Evolutionary conservation across 2,329 filamentous ascomycete genomes (phyloP).

Genomic region (Aspergillus sp.): DNA sequence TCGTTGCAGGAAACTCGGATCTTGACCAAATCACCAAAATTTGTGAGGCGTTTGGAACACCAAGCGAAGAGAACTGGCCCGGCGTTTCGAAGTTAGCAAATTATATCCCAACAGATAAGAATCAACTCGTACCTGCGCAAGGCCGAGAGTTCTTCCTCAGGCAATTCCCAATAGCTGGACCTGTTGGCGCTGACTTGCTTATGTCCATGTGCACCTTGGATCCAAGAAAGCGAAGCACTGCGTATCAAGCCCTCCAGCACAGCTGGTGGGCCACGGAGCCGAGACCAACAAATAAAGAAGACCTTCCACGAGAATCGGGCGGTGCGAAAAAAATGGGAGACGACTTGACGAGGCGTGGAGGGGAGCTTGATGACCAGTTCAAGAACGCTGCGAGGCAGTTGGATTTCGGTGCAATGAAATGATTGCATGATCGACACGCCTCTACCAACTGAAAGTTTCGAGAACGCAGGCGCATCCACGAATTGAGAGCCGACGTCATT

Average conservation of each 20-base stretch:
- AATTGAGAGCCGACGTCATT: background rate
- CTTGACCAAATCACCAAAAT: slow-evolving; percentile 84
- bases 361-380: slow-evolving; percentile 64
- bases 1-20: slow-evolving; percentile 80
- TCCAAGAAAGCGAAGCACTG: slow-evolving; percentile 79
- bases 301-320: slow-evolving; percentile 75
- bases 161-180: slow-evolving; percentile 76
- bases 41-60: slow-evolving; percentile 81
- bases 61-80: slow-evolving; percentile 93
- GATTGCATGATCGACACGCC: background rate
- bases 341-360: slow-evolving; percentile 75
- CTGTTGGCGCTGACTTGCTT: slow-evolving; percentile 81
- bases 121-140: slow-evolving; percentile 57
- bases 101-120: slow-evolving; percentile 69
- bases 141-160: slow-evolving; percentile 71
- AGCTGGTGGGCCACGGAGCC: slow-evolving; percentile 84
- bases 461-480: background rate
- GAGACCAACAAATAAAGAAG: slow-evolving; percentile 75
- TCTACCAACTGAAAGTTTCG: background rate
- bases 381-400: slow-evolving; percentile 80
- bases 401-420: slow-evolving; percentile 62
- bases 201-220: slow-evolving; percentile 83
- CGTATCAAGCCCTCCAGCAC: slow-evolving; percentile 75
- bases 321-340: slow-evolving; percentile 75
- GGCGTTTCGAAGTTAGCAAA: slow-evolving; percentile 78